Evolutionary conservation across 2,329 filamentous ascomycete genomes (phyloP).

Genomic region (Beauveria sp.): DNA sequence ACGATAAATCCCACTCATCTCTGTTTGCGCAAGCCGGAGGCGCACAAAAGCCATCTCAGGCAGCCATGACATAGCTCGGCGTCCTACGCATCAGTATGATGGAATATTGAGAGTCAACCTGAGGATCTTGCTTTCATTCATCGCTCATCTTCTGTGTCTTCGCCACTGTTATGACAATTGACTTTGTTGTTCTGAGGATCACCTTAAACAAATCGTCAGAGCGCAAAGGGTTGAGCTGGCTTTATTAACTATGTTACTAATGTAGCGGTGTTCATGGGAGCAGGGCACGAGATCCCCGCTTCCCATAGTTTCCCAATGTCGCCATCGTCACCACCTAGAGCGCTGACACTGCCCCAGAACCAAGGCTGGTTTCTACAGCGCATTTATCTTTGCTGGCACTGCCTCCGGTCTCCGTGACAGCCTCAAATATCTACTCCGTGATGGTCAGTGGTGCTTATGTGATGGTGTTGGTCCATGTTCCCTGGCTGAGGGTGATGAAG

Average conservation of each 20-base stretch:
- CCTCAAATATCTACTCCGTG: slow-evolving; percentile 19
- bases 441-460: slow-evolving; percentile 22
- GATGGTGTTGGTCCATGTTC: slow-evolving; percentile 24
- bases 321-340: neutral
- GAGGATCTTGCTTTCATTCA: too few relatives aligned
- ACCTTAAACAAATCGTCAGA: slow-evolving; percentile 10
- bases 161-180: slow-evolving; percentile 15
- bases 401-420: slow-evolving; percentile 16
- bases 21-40: too few relatives aligned
- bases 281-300: neutral
- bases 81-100: too few relatives aligned
- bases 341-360: neutral
- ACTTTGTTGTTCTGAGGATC: slow-evolving; percentile 11
- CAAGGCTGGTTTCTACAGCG: neutral
- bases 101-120: too few relatives aligned
- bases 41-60: too few relatives aligned
- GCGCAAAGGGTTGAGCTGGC: neutral
- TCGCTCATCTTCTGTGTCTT: slow-evolving; percentile 11
- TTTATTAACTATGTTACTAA: neutral
- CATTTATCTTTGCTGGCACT: slow-evolving; percentile 8
- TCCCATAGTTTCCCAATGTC: slow-evolving; percentile 1
- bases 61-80: too few relatives aligned
- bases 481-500: slow-evolving; percentile 22
- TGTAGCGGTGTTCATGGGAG: neutral
- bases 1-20: too few relatives aligned